Evolutionary conservation across 192 early-diverging fungal species (phyloP).

Genomic region (Coemansia sp.): DNA sequence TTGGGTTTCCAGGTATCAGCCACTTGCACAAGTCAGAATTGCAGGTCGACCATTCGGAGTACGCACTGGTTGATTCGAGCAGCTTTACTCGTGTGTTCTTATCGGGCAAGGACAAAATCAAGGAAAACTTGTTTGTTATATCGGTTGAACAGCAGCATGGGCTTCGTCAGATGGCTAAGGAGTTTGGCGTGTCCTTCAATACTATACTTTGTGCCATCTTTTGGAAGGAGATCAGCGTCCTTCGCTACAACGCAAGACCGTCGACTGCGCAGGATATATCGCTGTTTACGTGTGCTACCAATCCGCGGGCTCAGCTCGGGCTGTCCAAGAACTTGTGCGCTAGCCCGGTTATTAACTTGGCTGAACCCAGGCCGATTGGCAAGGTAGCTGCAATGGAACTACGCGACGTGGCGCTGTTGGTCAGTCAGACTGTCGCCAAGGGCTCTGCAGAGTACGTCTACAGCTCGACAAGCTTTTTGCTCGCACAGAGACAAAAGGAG

Average conservation of each 20-base stretch:
- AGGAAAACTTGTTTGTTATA: slow-evolving; percentile 25
- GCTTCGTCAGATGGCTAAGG: slow-evolving; percentile 31
- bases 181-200: slow-evolving; percentile 32
- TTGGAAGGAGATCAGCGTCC: slow-evolving; percentile 38
- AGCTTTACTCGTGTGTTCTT: slow-evolving; percentile 28
- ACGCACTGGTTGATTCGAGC: slow-evolving; percentile 26
- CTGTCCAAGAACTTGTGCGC: slow-evolving; percentile 32
- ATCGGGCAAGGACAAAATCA: slow-evolving; percentile 21
- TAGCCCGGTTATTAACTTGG: slow-evolving; percentile 43
- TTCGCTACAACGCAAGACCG: slow-evolving; percentile 26
- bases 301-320: slow-evolving; percentile 30
- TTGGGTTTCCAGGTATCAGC: slow-evolving; percentile 34
- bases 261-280: slow-evolving; percentile 13
- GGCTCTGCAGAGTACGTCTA: slow-evolving; percentile 26
- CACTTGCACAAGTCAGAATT: slow-evolving; percentile 13
- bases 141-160: slow-evolving; percentile 33
- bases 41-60: slow-evolving; percentile 42
- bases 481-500: slow-evolving; percentile 25
- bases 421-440: slow-evolving; percentile 21
- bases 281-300: slow-evolving; percentile 49
- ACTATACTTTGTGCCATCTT: slow-evolving; percentile 44
- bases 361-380: slow-evolving; percentile 15
- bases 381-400: slow-evolving; percentile 29
- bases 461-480: slow-evolving; percentile 43
- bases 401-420: slow-evolving; percentile 26